Percentiles rank a stretch among this genome's conserved stretches.
phyloP scores from a whole-genome alignment of 2,329 filamentous ascomycete species.

The Rhynchosporium graminicola region DNA sequence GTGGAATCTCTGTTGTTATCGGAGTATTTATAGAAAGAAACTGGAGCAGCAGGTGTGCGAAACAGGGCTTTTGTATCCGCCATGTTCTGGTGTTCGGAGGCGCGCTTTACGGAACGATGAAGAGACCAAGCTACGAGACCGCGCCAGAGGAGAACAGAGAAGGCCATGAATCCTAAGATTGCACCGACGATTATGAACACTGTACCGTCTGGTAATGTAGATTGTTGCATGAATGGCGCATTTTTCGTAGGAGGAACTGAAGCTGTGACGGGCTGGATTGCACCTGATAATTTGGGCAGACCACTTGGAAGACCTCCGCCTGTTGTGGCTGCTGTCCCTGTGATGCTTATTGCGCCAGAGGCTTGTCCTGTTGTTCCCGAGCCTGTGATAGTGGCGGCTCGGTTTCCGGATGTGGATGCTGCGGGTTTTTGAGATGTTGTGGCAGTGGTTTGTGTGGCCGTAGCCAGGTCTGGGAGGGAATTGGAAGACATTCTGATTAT shows the following conservation, averaged over 20 bases:
- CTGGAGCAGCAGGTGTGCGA: constrained; percentile 54
- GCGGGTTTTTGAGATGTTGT: constrained; percentile 30
- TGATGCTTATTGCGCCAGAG: constrained; percentile 23
- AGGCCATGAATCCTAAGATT: constrained; percentile 78
- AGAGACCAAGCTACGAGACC: constrained; percentile 85
- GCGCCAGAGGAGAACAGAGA: constrained; percentile 86
- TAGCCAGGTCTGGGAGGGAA: constrained; percentile 13
- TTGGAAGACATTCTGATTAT: constrained; percentile 7
- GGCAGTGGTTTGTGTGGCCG: constrained; percentile 26
- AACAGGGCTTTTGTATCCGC: constrained; percentile 71
- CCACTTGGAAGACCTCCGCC: constrained; percentile 26
- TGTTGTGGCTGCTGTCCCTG: constrained; percentile 19
- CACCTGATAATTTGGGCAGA: constrained; percentile 57
- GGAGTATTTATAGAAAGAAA: constrained; percentile 65
- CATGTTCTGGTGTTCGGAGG: constrained; percentile 72
- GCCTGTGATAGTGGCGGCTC: constrained; percentile 25
- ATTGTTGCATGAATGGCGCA: constrained; percentile 91
- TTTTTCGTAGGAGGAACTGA: constrained; percentile 79
- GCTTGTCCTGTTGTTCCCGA: constrained; percentile 21
- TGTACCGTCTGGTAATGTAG: constrained; percentile 83
- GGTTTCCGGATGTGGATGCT: constrained; percentile 17
- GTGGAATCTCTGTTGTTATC: constrained; percentile 55
- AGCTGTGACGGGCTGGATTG: constrained; percentile 67
- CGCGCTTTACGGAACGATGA: constrained; percentile 85
- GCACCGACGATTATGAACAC: constrained; percentile 95